These are phyloP conservation scores for Puccinia hordei DNA, from an alignment of 1,284 basidiomycete species.

Conservation along the genomic window DNA sequence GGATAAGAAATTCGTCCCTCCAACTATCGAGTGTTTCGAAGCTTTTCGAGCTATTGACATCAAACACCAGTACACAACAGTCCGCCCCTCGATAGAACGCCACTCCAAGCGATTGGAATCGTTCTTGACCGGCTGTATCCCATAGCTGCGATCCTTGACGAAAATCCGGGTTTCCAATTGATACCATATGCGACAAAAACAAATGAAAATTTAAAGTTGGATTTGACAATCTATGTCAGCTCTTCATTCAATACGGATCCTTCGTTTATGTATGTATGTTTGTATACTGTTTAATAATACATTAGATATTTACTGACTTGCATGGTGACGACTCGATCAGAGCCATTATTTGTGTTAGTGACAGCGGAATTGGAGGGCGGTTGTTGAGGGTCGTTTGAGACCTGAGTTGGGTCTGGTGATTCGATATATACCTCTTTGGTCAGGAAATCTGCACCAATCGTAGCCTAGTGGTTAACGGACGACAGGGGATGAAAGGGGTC, in stretches of 20 bases:
- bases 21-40: constrained; percentile 97
- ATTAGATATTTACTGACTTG: constrained; percentile 68
- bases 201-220: not conserved
- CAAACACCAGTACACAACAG: constrained; percentile 98
- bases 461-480: constrained; percentile 54
- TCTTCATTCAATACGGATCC: not conserved
- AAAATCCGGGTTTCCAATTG: not conserved
- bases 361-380: not conserved
- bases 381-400: constrained; percentile 17
- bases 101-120: constrained; percentile 97
- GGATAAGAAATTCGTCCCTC: constrained; percentile 96
- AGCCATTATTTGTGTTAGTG: constrained; percentile 6
- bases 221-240: not conserved
- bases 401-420: not conserved
- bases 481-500: constrained; percentile 47
- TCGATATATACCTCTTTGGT: constrained; percentile 99
- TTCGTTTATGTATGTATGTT: constrained; percentile 2
- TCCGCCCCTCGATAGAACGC: constrained; percentile 99
- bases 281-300: not conserved
- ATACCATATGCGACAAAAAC: not conserved
- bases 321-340: constrained; percentile 94
- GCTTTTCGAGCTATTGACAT: constrained; percentile 96
- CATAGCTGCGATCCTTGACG: constrained; percentile 70
- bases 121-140: constrained; percentile 99
- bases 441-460: constrained; percentile 64